Base-by-base conservation (phyloP, 345 rosid species). In the Brassica juncea region DNA sequence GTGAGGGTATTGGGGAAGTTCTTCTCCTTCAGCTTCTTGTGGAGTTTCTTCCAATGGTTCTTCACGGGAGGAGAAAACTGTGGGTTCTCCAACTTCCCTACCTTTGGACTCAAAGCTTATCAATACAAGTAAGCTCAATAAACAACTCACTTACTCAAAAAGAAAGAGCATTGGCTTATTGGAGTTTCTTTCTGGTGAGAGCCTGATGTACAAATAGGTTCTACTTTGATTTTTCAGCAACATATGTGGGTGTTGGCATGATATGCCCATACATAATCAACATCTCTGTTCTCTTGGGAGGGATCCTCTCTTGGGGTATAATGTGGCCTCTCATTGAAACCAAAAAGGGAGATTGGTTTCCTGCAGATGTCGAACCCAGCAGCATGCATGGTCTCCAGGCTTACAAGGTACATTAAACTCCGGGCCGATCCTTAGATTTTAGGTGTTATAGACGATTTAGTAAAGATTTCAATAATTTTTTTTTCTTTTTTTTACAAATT, bases 31-130 rank as follows among this genome's bases (percentile, higher is more conserved):
- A 93, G 98, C 80, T 90, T 93, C 85, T 77, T 90, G 14, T 93
- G 97, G 97, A 91, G 88, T 67, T 91, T 89, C 84, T 93, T 93
- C 77, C 93, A 93, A 49, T 93, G 97, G 98, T 93, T 93, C 84
- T 91, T 82, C 59, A 82, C 89, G 12, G 93, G 80, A 3, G 90
- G 85, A 64, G 88, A 88, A 0, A 72, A 68, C 5, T 94, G 98
- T 60, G 97, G 97, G 12, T 91, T 90, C 74, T 19, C 39, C 8
- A 74, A 28, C 80, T 94, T 94, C 83, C 98, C 98, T 8, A 86
- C 95, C 21, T 82, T 94, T 49, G 95, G 98, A 57, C 88, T 89
- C 52, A 55, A 87, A 77, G 95, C 98, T 42, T 78, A 70, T 74
- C 47, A 88, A 35, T 16, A 91, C 83, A 89, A 37, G 98, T 93